A percentile compares a stretch with the other conserved stretches of the same genome.
Evolutionary conservation across 306 rosid genomes (phyloP).

Genomic region (Inga oerstediana): DNA sequence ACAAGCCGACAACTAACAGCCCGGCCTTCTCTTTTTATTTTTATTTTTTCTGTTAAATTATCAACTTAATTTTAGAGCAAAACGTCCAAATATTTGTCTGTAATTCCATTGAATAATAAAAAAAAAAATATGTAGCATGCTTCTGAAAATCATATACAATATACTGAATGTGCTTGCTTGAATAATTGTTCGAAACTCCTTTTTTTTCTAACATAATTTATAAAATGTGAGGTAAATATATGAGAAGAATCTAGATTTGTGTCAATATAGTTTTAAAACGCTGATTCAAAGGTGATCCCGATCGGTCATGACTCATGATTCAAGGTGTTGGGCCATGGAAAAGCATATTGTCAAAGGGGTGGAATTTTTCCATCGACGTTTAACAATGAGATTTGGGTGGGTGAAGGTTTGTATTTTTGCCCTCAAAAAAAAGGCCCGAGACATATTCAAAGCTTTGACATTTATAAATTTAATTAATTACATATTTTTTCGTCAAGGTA

Average conservation of each 20-base stretch:
- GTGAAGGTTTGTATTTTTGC: not conserved
- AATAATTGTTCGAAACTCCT: no score
- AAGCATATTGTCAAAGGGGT: conserved; percentile 31
- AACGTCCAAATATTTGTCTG: not conserved
- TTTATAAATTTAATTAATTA: no score
- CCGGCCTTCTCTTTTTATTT: not conserved
- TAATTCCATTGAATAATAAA: not conserved
- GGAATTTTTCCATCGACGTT: conserved; percentile 4
- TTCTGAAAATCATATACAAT: not conserved
- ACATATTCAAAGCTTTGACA: not conserved
- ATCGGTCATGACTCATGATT: not conserved
- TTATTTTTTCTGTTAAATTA: not conserved
- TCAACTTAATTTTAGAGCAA: not conserved
- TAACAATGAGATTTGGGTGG: not conserved
- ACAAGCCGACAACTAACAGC: not conserved
- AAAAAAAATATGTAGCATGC: no score
- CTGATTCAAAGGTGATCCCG: not conserved
- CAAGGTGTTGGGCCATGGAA: not conserved
- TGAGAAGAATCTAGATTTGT: no score
- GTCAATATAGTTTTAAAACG: no score
- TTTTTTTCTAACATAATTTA: no score
- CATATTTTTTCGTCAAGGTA: not conserved
- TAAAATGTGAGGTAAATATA: not conserved
- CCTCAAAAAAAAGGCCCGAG: not conserved
- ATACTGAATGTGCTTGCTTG: no score